Percentiles rank a stretch among this genome's conserved stretches.
phyloP scores from a whole-genome alignment of 495 filamentous ascomycete species.

The Podospora conica region DNA sequence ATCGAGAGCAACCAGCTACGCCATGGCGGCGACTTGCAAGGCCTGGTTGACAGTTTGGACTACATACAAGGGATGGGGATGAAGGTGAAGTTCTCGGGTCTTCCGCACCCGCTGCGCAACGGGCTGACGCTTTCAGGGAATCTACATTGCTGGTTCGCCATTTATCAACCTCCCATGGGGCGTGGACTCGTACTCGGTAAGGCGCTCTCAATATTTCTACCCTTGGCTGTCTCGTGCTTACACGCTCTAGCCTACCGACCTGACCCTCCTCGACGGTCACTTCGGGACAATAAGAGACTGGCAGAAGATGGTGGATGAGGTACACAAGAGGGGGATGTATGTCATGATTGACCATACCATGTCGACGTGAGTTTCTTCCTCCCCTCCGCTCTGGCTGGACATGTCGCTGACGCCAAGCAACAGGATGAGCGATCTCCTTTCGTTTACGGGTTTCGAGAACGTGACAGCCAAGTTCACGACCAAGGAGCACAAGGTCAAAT shows the following conservation, averaged over 20 bases:
- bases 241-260: constrained; percentile 37
- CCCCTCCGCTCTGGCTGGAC: not conserved
- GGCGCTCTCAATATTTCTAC: not conserved
- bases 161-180: constrained; percentile 30
- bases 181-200: not conserved
- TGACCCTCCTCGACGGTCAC: constrained; percentile 26
- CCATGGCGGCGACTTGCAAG: constrained; percentile 61
- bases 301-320: constrained; percentile 56
- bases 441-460: constrained; percentile 61
- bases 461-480: constrained; percentile 50
- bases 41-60: constrained; percentile 60
- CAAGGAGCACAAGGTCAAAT: constrained; percentile 50
- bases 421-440: constrained; percentile 57
- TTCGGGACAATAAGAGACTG: constrained; percentile 52
- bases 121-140: constrained; percentile 36
- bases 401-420: not conserved
- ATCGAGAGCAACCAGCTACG: constrained; percentile 57
- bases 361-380: constrained; percentile 41
- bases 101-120: not conserved
- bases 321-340: constrained; percentile 64
- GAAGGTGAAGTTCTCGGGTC: constrained; percentile 21
- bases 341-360: constrained; percentile 66
- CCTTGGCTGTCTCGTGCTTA: constrained; percentile 39
- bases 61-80: constrained; percentile 70
- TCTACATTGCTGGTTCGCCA: constrained; percentile 60